A percentile compares a stretch with the other conserved stretches of the same genome.
These are phyloP conservation scores for Penicillium sp. DNA, from an alignment of 2,329 filamentous ascomycete species.

Conservation along the genomic window DNA sequence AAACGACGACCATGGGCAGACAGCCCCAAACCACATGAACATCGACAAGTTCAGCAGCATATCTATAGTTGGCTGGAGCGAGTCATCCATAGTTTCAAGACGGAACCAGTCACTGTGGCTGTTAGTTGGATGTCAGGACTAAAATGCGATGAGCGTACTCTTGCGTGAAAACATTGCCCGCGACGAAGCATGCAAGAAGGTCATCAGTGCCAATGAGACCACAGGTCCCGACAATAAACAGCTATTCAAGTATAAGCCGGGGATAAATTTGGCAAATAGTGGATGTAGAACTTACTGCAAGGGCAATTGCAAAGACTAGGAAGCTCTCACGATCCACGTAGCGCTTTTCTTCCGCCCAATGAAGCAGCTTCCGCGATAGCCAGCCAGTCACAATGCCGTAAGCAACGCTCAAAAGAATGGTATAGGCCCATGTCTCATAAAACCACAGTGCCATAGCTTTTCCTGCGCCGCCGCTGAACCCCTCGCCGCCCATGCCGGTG, in stretches of 20 bases:
- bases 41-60: constrained; percentile 86
- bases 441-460: constrained; percentile 76
- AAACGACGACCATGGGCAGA: constrained; percentile 74
- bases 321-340: constrained; percentile 86
- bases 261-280: too few relatives aligned
- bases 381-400: constrained; percentile 76
- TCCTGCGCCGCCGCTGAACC: constrained; percentile 53
- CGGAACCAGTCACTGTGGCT: constrained; percentile 76
- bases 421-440: constrained; percentile 77
- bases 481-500: constrained; percentile 52
- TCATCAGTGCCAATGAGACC: constrained; percentile 85
- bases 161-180: constrained; percentile 85
- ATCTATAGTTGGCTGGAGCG: constrained; percentile 87
- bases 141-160: constrained; percentile 48
- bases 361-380: constrained; percentile 72
- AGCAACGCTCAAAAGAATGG: constrained; percentile 67
- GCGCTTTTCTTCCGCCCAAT: constrained; percentile 73
- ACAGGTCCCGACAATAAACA: constrained; percentile 82
- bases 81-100: constrained; percentile 80
- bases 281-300: constrained; percentile 54
- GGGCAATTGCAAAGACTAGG: constrained; percentile 74
- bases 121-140: constrained; percentile 14
- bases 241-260: too few relatives aligned
- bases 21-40: constrained; percentile 86
- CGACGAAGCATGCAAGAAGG: constrained; percentile 85